Percentiles rank a stretch among this genome's conserved stretches.
phyloP scores from a whole-genome alignment of 306 rosid species.

The Quercus parvula region DNA sequence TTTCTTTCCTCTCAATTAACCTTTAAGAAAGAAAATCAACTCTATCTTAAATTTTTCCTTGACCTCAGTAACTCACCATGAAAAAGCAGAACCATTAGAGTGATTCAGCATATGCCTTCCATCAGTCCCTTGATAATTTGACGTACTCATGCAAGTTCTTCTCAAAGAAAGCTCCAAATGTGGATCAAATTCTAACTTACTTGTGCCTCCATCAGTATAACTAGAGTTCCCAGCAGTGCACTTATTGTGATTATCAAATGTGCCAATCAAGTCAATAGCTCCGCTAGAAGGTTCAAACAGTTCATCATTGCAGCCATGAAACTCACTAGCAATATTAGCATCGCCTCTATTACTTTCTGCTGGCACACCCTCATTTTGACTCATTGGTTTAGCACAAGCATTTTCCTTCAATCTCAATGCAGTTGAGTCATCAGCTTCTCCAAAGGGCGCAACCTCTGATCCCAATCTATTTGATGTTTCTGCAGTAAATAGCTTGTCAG shows the following conservation, averaged over 20 bases:
- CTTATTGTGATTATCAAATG: conserved; percentile 39
- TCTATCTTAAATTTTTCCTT: neutral
- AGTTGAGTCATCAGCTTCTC: conserved; percentile 26
- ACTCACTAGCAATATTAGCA: conserved; percentile 27
- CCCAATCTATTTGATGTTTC: conserved; percentile 36
- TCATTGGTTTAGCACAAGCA: conserved; percentile 21
- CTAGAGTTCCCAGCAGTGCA: conserved; percentile 24
- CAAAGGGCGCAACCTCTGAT: conserved; percentile 33
- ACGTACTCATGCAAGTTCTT: conserved; percentile 26
- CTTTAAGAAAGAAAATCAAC: neutral
- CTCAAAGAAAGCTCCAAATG: conserved; percentile 59
- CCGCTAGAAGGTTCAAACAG: conserved; percentile 36
- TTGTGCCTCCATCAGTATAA: conserved; percentile 27
- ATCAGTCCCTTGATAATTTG: conserved; percentile 34
- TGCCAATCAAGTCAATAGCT: conserved; percentile 68
- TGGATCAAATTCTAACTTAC: conserved; percentile 36
- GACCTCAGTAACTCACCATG: conserved; percentile 46
- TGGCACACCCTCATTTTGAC: conserved; percentile 22
- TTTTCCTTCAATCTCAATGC: conserved; percentile 30
- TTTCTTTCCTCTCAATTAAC: neutral
- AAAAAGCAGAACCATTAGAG: conserved; percentile 67
- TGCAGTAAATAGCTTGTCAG: conserved; percentile 34
- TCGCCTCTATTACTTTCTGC: conserved; percentile 29
- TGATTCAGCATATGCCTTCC: conserved; percentile 48
- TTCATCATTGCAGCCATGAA: conserved; percentile 28